These are phyloP conservation scores for Metarhizium guizhouense DNA, from an alignment of 2,329 filamentous ascomycete species.

Conservation along the genomic window DNA sequence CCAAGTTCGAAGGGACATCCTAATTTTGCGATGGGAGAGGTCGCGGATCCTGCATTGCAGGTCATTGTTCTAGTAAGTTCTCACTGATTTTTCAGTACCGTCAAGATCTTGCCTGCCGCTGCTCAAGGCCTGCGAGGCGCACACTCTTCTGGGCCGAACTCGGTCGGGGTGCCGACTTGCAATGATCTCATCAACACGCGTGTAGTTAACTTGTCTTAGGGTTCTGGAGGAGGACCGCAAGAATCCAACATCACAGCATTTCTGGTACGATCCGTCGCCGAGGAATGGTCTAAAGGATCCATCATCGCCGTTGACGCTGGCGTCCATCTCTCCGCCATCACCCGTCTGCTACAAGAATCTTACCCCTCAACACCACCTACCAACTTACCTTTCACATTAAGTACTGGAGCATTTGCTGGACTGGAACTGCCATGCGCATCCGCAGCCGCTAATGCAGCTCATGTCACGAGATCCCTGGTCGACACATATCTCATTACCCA, in stretches of 20 bases:
- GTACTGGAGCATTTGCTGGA: constrained; percentile 70
- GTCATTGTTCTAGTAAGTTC: constrained; percentile 64
- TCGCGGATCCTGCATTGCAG: constrained; percentile 48
- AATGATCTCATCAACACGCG: background rate
- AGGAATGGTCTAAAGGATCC: constrained; percentile 74
- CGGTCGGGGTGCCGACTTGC: background rate
- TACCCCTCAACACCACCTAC: constrained; percentile 25
- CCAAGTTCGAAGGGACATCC: background rate
- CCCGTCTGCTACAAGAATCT: constrained; percentile 61
- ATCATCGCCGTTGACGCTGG: constrained; percentile 90
- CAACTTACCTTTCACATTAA: constrained; percentile 41
- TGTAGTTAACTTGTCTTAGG: constrained; percentile 39
- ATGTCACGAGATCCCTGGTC: constrained; percentile 71
- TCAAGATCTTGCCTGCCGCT: background rate
- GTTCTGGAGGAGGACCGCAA: constrained; percentile 78
- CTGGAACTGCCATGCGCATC: constrained; percentile 59
- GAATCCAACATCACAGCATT: constrained; percentile 88
- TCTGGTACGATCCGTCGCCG: constrained; percentile 71
- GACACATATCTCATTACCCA: constrained; percentile 91
- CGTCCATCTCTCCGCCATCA: constrained; percentile 78
- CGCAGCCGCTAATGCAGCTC: constrained; percentile 67
- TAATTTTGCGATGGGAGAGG: constrained; percentile 15
- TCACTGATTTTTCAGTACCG: constrained; percentile 2
- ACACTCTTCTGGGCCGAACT: background rate
- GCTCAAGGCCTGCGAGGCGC: background rate